Evolutionary conservation across 305 asterid genomes (phyloP), one percentile per base, ranked within the genome.

Genomic region (Ruellia speciosa): DNA sequence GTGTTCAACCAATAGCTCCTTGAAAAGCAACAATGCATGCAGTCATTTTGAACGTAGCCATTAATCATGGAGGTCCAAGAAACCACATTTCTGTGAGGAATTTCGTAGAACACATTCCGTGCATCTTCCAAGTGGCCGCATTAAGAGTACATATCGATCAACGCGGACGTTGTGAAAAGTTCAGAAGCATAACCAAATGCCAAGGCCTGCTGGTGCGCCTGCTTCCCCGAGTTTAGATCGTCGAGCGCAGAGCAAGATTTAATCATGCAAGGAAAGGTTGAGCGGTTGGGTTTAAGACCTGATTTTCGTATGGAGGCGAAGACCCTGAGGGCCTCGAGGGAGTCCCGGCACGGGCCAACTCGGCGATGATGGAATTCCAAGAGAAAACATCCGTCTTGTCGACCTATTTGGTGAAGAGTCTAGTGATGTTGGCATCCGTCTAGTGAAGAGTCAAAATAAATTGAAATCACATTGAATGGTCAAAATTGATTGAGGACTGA

Each of bases 61-160:
- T 73, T 80, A 54, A 89, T 81, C 88, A 89, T 81, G 18, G 94
- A 80, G 37, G 95, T 86, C 95, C 97, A 86, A 15, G 87, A 84
- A 39, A 89, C 95, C 19, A 82, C 76, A 59, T 89, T 89, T 83
- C 81, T 70, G 0, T 60, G 76, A 51, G 88, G 85, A 70, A 79
- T 82, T 79, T 77, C 93, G 45, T 89, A 85, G 55, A 89, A 89
- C 85, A 86, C 16, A 10, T 56, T 68, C 2, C 83, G 48, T 17
- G 97, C 97, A 60, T 84, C 90, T 0, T 35, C 52, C 65, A 89
- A 34, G 4, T 71, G 57, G 9, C 84, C 79, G 20, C 97, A 86
- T 66, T 86, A 84, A 0, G 94, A 71, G 71, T 86, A 89, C 95
- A 89, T 82, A 56, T 86, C 93, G 4, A 89, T 71, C 7, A 86